Evolutionary conservation across 1,139 yeast species (phyloP).

Genomic region (Candida sojae): DNA sequence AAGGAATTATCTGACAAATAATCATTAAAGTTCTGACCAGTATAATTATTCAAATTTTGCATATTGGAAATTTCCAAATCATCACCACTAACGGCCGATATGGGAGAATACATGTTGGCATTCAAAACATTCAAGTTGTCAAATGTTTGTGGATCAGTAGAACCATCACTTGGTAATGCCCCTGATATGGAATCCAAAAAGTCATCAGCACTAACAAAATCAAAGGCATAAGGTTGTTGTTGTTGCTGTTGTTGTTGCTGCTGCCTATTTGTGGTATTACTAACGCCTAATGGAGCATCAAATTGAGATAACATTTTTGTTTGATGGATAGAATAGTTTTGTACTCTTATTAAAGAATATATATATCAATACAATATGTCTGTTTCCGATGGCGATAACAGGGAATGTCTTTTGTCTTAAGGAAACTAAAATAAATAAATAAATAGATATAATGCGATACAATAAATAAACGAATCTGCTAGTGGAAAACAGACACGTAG

Average conservation of each 20-base stretch:
- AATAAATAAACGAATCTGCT: neutral
- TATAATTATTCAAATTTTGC: constrained; percentile 7
- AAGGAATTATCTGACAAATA: constrained; percentile 13
- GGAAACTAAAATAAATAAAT: neutral
- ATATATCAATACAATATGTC: neutral
- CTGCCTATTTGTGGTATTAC: neutral
- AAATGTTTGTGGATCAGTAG: neutral
- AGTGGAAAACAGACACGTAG: neutral
- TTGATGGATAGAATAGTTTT: neutral
- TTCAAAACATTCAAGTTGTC: constrained; percentile 4
- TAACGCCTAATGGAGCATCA: neutral
- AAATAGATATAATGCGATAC: neutral
- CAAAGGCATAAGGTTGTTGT: constrained; percentile 17
- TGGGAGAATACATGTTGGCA: constrained; percentile 11
- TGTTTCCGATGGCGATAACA: too few relatives aligned
- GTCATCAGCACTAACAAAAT: constrained; percentile 38
- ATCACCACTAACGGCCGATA: constrained; percentile 12
- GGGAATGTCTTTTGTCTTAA: neutral
- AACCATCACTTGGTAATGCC: constrained; percentile 12
- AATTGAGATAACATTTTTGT: constrained; percentile 1
- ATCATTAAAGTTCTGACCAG: constrained; percentile 5
- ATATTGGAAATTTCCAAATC: constrained; percentile 8
- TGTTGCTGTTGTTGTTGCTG: constrained; percentile 1
- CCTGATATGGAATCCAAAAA: constrained; percentile 36
- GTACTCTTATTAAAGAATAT: neutral